These are phyloP conservation scores for Leishmania turanica DNA, from an alignment of 208 protist genomes.

Conservation along the genomic window DNA sequence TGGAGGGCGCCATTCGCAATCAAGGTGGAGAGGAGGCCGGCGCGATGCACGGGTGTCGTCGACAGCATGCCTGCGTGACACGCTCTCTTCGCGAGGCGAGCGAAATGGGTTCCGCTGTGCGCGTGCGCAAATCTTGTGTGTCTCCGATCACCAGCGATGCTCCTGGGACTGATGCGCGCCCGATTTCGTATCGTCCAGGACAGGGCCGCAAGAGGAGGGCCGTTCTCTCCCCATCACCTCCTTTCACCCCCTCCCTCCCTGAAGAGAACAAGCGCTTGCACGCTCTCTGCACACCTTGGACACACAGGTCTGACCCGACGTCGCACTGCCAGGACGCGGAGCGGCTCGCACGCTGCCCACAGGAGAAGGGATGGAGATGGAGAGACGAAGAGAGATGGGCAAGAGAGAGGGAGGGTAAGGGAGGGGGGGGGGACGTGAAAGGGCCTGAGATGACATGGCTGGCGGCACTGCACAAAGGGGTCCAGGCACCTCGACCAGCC, in stretches of 20 bases:
- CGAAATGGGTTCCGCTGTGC: not conserved
- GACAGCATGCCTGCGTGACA: slow-evolving; percentile 31
- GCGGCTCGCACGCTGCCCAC: not conserved
- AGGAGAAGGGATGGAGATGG: not conserved
- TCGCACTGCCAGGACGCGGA: not conserved
- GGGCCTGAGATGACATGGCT: not conserved
- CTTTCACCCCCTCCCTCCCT: too few species aligned
- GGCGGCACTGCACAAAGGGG: not conserved
- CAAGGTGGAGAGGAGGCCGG: slow-evolving; percentile 59
- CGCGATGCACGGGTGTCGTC: slow-evolving; percentile 32
- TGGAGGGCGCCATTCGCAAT: slow-evolving; percentile 64
- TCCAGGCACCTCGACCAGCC: not conserved
- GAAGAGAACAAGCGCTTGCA: not conserved
- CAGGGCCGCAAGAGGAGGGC: not conserved
- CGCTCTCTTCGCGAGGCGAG: not conserved
- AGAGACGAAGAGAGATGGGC: not conserved
- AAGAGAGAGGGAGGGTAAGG: not conserved
- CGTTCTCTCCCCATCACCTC: not conserved
- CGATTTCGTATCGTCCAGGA: not conserved
- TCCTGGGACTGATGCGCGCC: not conserved
- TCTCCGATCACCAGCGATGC: not conserved
- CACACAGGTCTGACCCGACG: not conserved
- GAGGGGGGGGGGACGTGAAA: not conserved
- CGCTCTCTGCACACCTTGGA: not conserved
- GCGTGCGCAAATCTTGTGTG: not conserved